Evolutionary conservation across 2,329 filamentous ascomycete species (phyloP).

Genomic region (Coccinonectria pachysandricola): DNA sequence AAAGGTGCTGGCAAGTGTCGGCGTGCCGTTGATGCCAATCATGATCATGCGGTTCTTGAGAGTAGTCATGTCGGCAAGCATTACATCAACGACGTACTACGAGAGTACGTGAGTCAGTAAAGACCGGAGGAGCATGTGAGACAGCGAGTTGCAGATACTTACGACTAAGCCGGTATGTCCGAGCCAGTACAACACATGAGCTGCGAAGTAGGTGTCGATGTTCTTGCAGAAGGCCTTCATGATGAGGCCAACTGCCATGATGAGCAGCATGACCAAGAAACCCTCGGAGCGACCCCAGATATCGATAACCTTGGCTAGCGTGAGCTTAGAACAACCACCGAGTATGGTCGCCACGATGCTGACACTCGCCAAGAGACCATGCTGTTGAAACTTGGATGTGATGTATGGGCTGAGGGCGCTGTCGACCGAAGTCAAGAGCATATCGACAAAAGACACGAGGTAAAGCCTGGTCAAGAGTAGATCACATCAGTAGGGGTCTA

Average conservation of each 20-base stretch:
- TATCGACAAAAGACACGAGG: slow-evolving; percentile 28
- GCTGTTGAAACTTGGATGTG: slow-evolving; percentile 53
- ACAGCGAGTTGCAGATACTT: too few relatives aligned
- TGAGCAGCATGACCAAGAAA: slow-evolving; percentile 30
- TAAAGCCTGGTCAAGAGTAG: not conserved
- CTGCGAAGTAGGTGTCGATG: slow-evolving; percentile 48
- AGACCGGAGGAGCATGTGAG: too few relatives aligned
- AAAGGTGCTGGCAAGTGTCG: slow-evolving; percentile 34
- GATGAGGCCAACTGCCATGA: slow-evolving; percentile 44
- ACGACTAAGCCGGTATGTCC: slow-evolving; percentile 36
- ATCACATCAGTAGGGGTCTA: too few relatives aligned
- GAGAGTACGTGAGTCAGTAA: too few relatives aligned
- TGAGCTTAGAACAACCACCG: slow-evolving; percentile 27
- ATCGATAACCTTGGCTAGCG: slow-evolving; percentile 38
- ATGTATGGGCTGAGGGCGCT: slow-evolving; percentile 51
- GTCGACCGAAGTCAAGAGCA: slow-evolving; percentile 26
- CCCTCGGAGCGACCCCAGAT: slow-evolving; percentile 39
- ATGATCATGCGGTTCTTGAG: slow-evolving; percentile 33
- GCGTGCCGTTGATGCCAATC: slow-evolving; percentile 32
- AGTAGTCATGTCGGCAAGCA: slow-evolving; percentile 33
- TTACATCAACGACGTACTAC: slow-evolving; percentile 31
- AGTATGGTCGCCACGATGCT: slow-evolving; percentile 46
- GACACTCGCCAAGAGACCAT: slow-evolving; percentile 57
- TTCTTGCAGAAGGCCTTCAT: slow-evolving; percentile 52
- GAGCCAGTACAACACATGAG: slow-evolving; percentile 53